Conservation (phyloP, 2,329 filamentous ascomycete species). For the Chaetomiaceae sp. region DNA sequence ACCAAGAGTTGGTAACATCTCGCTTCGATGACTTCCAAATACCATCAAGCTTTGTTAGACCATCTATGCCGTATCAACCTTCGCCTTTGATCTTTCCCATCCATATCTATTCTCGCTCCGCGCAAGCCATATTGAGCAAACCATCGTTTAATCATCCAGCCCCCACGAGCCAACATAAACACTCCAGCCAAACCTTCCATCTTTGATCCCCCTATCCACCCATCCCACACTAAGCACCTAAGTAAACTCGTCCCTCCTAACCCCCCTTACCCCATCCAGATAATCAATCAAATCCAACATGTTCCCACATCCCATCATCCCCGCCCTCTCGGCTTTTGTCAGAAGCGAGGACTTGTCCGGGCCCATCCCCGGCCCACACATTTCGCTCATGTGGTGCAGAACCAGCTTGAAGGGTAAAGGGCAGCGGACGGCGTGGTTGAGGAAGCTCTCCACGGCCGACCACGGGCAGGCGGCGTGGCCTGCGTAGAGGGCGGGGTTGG, state of each 20-base stretch:
- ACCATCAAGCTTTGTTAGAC: too few species aligned
- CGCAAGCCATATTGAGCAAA: too few species aligned
- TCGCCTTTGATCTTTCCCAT: too few species aligned
- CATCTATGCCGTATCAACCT: too few species aligned
- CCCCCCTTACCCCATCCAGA: slow-evolving; percentile 47
- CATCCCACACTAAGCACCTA: neutral
- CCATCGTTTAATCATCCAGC: too few species aligned
- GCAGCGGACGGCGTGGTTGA: slow-evolving; percentile 51
- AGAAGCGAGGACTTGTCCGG: slow-evolving; percentile 49
- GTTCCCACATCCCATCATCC: slow-evolving; percentile 45
- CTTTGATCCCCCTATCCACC: neutral
- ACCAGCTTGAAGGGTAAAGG: slow-evolving; percentile 61
- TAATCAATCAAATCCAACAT: slow-evolving; percentile 59
- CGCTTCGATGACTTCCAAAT: too few species aligned
- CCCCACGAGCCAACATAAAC: too few species aligned
- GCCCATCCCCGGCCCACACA: slow-evolving; percentile 56
- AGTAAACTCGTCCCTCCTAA: slow-evolving; percentile 16
- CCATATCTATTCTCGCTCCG: too few species aligned
- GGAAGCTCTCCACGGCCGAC: slow-evolving; percentile 59
- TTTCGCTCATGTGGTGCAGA: slow-evolving; percentile 63
- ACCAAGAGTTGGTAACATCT: too few species aligned
- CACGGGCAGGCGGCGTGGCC: slow-evolving; percentile 54
- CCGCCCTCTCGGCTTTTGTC: slow-evolving; percentile 50
- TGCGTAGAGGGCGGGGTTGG: slow-evolving; percentile 64
- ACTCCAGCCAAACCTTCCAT: too few species aligned